A percentile compares a stretch with the other conserved stretches of the same genome.
Evolutionary conservation across 192 early-diverging fungal genomes (phyloP).

Genomic region (Podila epicladia): DNA sequence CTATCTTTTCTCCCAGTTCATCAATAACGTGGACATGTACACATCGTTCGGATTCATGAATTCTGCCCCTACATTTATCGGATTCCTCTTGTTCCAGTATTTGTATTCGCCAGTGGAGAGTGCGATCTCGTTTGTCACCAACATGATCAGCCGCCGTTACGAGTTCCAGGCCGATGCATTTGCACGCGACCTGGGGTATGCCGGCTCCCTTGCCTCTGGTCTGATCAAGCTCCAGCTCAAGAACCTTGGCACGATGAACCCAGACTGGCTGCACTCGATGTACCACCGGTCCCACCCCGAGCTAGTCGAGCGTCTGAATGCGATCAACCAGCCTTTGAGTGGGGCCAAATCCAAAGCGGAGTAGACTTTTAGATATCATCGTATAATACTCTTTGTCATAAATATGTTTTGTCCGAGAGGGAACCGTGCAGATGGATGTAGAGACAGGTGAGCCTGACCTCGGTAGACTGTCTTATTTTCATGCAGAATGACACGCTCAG

Average conservation of each 20-base stretch:
- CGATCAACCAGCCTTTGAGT: slow-evolving; percentile 33
- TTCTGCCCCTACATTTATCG: slow-evolving; percentile 82
- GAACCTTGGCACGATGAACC: slow-evolving; percentile 88
- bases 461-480: not conserved
- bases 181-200: slow-evolving; percentile 86
- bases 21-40: slow-evolving; percentile 82
- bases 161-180: slow-evolving; percentile 96
- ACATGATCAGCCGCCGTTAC: slow-evolving; percentile 83
- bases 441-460: too few species aligned
- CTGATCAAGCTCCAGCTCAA: slow-evolving; percentile 92
- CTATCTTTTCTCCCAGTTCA: slow-evolving; percentile 81
- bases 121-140: slow-evolving; percentile 77
- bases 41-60: slow-evolving; percentile 83
- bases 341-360: slow-evolving; percentile 30
- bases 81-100: slow-evolving; percentile 92
- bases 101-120: slow-evolving; percentile 85
- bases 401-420: too few species aligned
- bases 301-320: slow-evolving; percentile 85
- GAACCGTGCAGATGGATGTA: too few species aligned
- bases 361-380: not conserved
- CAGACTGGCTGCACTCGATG: slow-evolving; percentile 88
- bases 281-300: slow-evolving; percentile 94
- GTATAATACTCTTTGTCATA: not conserved
- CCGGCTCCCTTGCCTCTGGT: slow-evolving; percentile 72
- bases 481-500: not conserved